phyloP scores from a whole-genome alignment of 345 rosid species.

The Lepidium didymum region DNA sequence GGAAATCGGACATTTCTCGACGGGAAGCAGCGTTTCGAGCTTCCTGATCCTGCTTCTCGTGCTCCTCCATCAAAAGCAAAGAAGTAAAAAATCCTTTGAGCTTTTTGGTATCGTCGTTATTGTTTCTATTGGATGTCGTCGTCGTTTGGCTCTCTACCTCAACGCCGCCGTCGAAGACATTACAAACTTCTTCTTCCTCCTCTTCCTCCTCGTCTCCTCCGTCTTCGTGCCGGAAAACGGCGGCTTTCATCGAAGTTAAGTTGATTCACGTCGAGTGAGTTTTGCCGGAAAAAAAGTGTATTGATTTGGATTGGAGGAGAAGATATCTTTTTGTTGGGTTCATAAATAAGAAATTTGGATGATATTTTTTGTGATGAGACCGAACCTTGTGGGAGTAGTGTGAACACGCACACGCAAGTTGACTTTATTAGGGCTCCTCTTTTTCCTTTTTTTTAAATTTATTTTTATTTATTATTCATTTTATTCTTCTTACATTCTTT shows the following conservation, averaged over 20 bases:
- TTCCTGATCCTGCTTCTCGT: constrained; percentile 44
- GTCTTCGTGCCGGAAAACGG: constrained; percentile 17
- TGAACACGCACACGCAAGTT: constrained; percentile 35
- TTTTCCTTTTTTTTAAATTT: neutral
- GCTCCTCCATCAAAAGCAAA: constrained; percentile 45
- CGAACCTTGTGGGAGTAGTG: constrained; percentile 25
- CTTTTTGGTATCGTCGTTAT: constrained; percentile 18
- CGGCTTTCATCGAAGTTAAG: constrained; percentile 20
- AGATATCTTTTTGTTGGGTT: neutral
- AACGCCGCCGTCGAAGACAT: constrained; percentile 18
- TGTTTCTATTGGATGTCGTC: constrained; percentile 8
- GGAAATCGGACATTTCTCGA: constrained; percentile 38
- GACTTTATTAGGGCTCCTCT: constrained; percentile 13
- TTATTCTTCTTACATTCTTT: neutral
- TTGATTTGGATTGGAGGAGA: neutral
- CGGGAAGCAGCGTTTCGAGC: constrained; percentile 30
- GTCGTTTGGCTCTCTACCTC: constrained; percentile 1
- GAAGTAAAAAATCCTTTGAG: constrained; percentile 49
- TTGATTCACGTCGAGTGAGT: neutral
- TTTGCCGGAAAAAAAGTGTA: neutral
- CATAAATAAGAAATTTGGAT: constrained; percentile 21
- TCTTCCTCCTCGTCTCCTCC: constrained; percentile 9
- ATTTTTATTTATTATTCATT: neutral
- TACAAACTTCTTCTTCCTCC: constrained; percentile 24
- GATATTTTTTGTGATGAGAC: constrained; percentile 8